Evolutionary conservation across 23 red algal genomes (phyloP).

Genomic region (Gracilaria domingensis): DNA sequence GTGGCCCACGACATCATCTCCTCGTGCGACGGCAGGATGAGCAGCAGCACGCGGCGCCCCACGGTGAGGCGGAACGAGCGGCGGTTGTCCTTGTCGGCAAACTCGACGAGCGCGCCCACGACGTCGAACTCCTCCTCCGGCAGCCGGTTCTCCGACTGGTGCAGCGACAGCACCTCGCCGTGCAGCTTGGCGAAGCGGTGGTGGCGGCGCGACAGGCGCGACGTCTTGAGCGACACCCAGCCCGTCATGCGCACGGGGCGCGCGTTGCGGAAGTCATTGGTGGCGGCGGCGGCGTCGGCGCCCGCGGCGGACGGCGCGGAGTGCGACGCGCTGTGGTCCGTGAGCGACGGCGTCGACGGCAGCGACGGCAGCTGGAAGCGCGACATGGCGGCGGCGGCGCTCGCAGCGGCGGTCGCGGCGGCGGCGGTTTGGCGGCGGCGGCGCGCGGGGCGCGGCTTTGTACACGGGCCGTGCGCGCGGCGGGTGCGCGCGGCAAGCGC

Average conservation of each 20-base stretch:
- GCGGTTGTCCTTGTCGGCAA: slow-evolving; percentile 1
- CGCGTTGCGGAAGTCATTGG: slow-evolving; percentile 25
- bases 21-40: slow-evolving; percentile 7
- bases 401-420: no score
- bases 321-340: no score
- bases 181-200: slow-evolving; percentile 60
- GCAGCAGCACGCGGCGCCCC: neutral
- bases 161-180: slow-evolving; percentile 69
- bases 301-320: no score
- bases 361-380: no score
- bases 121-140: slow-evolving; percentile 55
- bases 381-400: no score
- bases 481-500: no score
- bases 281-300: no score
- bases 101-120: slow-evolving; percentile 45
- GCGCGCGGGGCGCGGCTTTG: no score
- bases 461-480: no score
- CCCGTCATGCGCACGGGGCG: slow-evolving; percentile 58
- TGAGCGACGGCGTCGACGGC: no score
- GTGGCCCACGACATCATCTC: slow-evolving; percentile 39
- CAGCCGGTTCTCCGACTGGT: slow-evolving; percentile 49
- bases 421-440: no score
- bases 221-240: slow-evolving; percentile 45
- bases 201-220: slow-evolving; percentile 35
- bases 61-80: slow-evolving; percentile 36